These are phyloP conservation scores for Phytophthora europaea DNA, from an alignment of 352 stramenopile species.

Conservation along the genomic window DNA sequence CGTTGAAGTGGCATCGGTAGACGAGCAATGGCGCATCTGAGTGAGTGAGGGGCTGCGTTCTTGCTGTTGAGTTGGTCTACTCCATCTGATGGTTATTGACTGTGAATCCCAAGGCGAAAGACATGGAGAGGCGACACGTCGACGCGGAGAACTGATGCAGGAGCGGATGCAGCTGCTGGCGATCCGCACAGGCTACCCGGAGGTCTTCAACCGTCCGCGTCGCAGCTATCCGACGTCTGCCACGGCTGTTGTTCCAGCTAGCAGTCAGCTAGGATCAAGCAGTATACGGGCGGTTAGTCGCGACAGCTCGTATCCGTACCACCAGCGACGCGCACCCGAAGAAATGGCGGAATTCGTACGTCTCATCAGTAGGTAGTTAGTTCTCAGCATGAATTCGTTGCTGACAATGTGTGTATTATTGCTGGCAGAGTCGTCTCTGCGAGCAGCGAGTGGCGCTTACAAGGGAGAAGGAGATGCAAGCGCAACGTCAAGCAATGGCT, in stretches of 20 bases:
- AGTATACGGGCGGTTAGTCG: neutral
- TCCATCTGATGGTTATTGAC: neutral
- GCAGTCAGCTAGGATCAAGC: neutral
- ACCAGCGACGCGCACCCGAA: conserved; percentile 12
- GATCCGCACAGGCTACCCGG: conserved; percentile 56
- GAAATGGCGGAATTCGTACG: conserved; percentile 48
- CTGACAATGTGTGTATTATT: neutral
- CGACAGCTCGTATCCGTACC: conserved; percentile 18
- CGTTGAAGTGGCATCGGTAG: conserved; percentile 21
- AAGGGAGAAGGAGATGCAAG: too few species aligned
- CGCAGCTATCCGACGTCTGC: conserved; percentile 12
- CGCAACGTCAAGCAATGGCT: too few species aligned
- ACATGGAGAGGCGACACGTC: conserved; percentile 61
- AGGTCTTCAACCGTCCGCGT: conserved; percentile 37
- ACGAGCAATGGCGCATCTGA: conserved; percentile 54
- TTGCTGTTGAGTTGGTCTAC: neutral
- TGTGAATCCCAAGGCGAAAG: conserved; percentile 46
- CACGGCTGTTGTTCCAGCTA: conserved; percentile 3
- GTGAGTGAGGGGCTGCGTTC: conserved; percentile 25
- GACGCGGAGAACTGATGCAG: conserved; percentile 57
- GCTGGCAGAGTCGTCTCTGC: too few species aligned
- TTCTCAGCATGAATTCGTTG: neutral
- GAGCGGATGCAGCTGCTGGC: conserved; percentile 59
- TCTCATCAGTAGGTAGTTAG: neutral
- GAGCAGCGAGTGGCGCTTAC: too few species aligned